These are phyloP conservation scores for Candida germanica DNA, from an alignment of 805 yeast species.

Conservation along the genomic window DNA sequence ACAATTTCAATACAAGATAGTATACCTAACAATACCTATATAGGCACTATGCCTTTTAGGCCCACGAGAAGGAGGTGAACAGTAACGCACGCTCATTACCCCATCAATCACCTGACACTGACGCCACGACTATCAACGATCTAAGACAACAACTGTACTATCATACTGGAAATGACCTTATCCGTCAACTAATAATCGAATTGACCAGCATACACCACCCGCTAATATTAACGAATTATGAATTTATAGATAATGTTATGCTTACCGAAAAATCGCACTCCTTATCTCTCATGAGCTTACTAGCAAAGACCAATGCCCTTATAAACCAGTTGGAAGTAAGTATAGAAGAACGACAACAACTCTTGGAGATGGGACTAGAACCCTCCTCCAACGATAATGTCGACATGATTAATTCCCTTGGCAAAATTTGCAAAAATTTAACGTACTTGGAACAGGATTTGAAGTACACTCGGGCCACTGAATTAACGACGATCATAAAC, in stretches of 20 bases:
- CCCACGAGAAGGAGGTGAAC: too few species aligned
- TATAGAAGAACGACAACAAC: slow-evolving; percentile 6
- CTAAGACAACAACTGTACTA: too few species aligned
- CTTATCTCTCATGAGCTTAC: slow-evolving; percentile 3
- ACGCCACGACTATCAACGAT: too few species aligned
- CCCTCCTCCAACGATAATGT: slow-evolving; percentile 40
- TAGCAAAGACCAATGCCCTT: slow-evolving; percentile 15
- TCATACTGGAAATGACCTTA: too few species aligned
- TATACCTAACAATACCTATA: slow-evolving; percentile 21
- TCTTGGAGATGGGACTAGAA: slow-evolving; percentile 24
- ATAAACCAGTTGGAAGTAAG: slow-evolving; percentile 24
- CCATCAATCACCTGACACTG: too few species aligned
- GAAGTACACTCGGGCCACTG: slow-evolving; percentile 3
- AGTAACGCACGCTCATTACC: too few species aligned
- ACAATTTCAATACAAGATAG: slow-evolving; percentile 15
- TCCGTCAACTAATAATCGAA: too few species aligned
- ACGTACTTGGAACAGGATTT: slow-evolving; percentile 29
- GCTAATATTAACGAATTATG: too few species aligned
- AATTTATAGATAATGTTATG: too few species aligned
- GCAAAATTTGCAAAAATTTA: slow-evolving; percentile 24
- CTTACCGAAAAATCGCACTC: too few species aligned
- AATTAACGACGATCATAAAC: slow-evolving; percentile 11
- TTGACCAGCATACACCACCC: too few species aligned
- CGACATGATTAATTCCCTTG: slow-evolving; percentile 30
- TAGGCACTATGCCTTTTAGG: too few species aligned